Percentiles rank a stretch among this genome's conserved stretches.
phyloP scores from a whole-genome alignment of 805 yeast genomes.

The Candida rishiriensis region DNA sequence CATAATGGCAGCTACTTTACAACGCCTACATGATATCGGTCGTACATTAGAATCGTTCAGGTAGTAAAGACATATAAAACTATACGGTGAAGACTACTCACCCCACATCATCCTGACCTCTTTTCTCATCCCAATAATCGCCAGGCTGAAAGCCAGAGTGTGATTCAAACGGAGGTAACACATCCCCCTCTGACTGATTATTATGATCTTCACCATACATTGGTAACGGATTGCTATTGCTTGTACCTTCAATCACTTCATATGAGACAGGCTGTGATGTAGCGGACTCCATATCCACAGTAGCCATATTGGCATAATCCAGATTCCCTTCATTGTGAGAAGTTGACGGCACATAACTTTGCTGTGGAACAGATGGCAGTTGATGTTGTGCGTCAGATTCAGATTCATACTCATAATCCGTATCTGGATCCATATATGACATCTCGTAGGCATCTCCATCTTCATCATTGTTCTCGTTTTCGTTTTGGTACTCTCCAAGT shows the following conservation, averaged over 20 bases:
- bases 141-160: slow-evolving; percentile 40
- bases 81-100: no score
- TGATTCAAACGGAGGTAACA: slow-evolving; percentile 41
- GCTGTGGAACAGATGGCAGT: background rate
- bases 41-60: no score
- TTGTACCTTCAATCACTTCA: background rate
- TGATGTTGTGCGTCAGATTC: background rate
- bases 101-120: background rate
- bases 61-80: no score
- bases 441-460: background rate
- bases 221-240: no score
- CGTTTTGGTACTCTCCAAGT: background rate
- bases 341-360: no score
- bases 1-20: no score
- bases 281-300: no score
- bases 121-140: slow-evolving; percentile 44
- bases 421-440: background rate
- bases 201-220: background rate
- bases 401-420: background rate
- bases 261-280: background rate
- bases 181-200: slow-evolving; percentile 2
- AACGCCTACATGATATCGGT: no score
- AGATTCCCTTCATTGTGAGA: no score
- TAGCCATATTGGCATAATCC: no score
- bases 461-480: slow-evolving; percentile 1